A percentile compares a stretch with the other conserved stretches of the same genome.
Conservation (phyloP, 2,329 filamentous ascomycete species). For the Berkeleyomyces rouxiae region DNA sequence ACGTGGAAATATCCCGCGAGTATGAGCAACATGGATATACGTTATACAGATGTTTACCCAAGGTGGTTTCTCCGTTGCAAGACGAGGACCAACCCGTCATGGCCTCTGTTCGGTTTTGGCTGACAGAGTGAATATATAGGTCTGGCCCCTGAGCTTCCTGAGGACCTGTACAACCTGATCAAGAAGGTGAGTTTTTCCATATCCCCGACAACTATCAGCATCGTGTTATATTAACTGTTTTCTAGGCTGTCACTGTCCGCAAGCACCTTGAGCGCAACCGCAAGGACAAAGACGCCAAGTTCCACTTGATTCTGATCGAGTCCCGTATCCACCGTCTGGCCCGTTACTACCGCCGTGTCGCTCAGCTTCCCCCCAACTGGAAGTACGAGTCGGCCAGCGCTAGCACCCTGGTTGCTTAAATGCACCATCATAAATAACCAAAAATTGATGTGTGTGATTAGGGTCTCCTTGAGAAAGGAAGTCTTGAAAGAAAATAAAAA, state of each 20-base stretch:
- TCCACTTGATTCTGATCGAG: slow-evolving; percentile 99
- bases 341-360: slow-evolving; percentile 98
- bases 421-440: slow-evolving; percentile 6
- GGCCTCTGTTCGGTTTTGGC: slow-evolving; percentile 85
- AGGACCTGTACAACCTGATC: slow-evolving; percentile 99
- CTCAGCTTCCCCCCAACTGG: slow-evolving; percentile 79
- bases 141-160: slow-evolving; percentile 94
- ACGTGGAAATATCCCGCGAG: slow-evolving; percentile 6
- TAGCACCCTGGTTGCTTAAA: slow-evolving; percentile 82
- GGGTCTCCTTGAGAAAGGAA: slow-evolving; percentile 7
- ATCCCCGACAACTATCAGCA: neutral
- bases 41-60: slow-evolving; percentile 11
- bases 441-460: slow-evolving; percentile 13
- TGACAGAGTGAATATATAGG: slow-evolving; percentile 88
- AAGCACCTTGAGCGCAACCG: slow-evolving; percentile 99
- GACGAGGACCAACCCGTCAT: slow-evolving; percentile 16
- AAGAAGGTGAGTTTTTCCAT: slow-evolving; percentile 60
- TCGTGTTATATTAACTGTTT: slow-evolving; percentile 15
- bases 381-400: slow-evolving; percentile 97
- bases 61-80: slow-evolving; percentile 12
- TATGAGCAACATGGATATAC: slow-evolving; percentile 6
- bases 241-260: slow-evolving; percentile 85
- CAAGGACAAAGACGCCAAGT: slow-evolving; percentile 99
- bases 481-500: slow-evolving; percentile 12
- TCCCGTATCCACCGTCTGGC: slow-evolving; percentile 99